phyloP scores from a whole-genome alignment of 257 asterid genomes.

The Jacaranda mimosifolia region DNA sequence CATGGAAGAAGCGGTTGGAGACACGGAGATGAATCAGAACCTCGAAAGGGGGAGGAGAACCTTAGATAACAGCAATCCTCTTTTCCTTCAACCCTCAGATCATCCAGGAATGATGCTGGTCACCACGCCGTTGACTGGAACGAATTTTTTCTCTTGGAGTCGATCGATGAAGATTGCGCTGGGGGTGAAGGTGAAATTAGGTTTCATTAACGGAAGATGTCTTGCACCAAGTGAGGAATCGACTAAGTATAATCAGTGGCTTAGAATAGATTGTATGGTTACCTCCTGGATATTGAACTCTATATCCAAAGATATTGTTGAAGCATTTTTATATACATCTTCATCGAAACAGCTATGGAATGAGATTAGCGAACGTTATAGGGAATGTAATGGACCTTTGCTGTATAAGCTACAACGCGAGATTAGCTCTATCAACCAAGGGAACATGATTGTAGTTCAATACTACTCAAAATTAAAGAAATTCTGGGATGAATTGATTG shows the following conservation, averaged over 20 bases:
- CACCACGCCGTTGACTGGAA: neutral
- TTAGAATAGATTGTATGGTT: neutral
- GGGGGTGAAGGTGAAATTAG: neutral
- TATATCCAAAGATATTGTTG: neutral
- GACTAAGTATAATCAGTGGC: neutral
- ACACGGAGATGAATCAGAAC: too few species aligned
- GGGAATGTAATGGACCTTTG: neutral
- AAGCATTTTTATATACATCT: neutral
- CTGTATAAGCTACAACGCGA: neutral
- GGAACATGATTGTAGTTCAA: neutral
- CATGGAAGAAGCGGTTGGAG: too few species aligned
- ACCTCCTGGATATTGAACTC: neutral
- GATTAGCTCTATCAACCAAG: neutral
- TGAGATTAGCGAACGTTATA: neutral
- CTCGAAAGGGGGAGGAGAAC: too few species aligned
- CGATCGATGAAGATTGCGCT: neutral
- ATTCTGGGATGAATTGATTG: neutral
- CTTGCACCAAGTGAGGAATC: too few species aligned
- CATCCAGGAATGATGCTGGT: neutral
- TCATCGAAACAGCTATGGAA: neutral
- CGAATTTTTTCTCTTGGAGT: neutral
- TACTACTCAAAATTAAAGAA: neutral
- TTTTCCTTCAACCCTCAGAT: neutral
- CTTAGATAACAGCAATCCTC: too few species aligned
- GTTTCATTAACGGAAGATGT: neutral